These are phyloP conservation scores for Piper longum DNA, from an alignment of 164 flowering plant species.

Conservation along the genomic window DNA sequence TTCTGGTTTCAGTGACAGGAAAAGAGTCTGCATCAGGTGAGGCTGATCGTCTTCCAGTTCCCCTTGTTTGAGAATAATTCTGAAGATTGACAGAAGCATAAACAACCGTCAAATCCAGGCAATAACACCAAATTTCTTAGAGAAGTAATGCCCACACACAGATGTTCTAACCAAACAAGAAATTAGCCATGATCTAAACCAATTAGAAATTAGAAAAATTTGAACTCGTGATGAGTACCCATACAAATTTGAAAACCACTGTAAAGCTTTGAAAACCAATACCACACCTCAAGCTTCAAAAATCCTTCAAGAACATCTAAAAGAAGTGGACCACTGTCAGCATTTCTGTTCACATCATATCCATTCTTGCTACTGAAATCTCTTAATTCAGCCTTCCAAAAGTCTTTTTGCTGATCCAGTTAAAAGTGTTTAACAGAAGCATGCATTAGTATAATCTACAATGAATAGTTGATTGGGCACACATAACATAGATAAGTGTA, in stretches of 20 bases:
- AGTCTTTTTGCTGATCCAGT: slow-evolving; percentile 75
- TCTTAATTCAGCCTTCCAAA: slow-evolving; percentile 89
- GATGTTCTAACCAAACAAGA: too few species aligned
- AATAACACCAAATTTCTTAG: too few species aligned
- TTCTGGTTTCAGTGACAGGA: slow-evolving; percentile 47
- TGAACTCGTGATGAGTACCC: not conserved
- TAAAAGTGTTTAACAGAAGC: not conserved
- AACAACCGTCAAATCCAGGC: not conserved
- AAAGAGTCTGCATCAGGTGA: slow-evolving; percentile 44
- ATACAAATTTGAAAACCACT: not conserved
- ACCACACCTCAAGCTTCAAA: slow-evolving; percentile 77
- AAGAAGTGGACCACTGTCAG: slow-evolving; percentile 81
- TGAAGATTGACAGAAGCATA: slow-evolving; percentile 9
- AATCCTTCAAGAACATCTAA: slow-evolving; percentile 96
- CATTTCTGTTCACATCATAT: slow-evolving; percentile 73
- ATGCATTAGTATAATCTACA: not conserved
- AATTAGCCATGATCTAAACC: too few species aligned
- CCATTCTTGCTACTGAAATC: slow-evolving; percentile 77
- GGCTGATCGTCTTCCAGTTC: slow-evolving; percentile 43
- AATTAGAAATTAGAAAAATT: too few species aligned
- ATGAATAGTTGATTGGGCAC: not conserved
- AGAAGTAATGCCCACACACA: too few species aligned
- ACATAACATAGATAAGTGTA: not conserved
- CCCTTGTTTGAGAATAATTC: slow-evolving; percentile 64
- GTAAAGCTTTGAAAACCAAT: not conserved